A percentile compares a stretch with the other conserved stretches of the same genome.
phyloP scores from a whole-genome alignment of 2,329 filamentous ascomycete genomes.

The Trichoderma breve region DNA sequence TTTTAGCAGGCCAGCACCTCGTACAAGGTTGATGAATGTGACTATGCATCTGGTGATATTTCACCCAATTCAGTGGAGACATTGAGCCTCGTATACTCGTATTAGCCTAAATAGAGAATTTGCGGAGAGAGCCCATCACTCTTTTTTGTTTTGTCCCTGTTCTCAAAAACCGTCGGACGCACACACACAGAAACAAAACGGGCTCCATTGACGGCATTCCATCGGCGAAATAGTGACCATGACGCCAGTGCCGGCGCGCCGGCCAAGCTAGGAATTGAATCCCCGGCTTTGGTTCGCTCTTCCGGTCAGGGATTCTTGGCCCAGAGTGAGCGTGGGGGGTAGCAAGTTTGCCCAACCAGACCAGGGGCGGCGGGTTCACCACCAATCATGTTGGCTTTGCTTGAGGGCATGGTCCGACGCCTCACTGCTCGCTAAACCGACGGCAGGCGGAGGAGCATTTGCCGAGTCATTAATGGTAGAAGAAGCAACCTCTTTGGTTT shows the following conservation, averaged over 20 bases:
- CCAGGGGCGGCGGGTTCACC: not conserved
- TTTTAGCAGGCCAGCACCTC: not conserved
- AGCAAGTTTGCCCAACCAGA: not conserved
- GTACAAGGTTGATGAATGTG: not conserved
- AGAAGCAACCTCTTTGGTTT: not conserved
- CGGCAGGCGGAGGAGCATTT: not conserved
- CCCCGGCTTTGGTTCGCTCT: constrained; percentile 10
- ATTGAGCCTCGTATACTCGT: not conserved
- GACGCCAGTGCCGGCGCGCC: constrained; percentile 12
- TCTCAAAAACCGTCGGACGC: not conserved
- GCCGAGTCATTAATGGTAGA: not conserved
- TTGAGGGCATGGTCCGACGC: not conserved
- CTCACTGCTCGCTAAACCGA: not conserved
- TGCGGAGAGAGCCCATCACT: constrained; percentile 9
- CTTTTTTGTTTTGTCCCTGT: not conserved
- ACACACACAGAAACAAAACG: not conserved
- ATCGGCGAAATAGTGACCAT: constrained; percentile 14
- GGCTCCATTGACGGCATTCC: constrained; percentile 14
- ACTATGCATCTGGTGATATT: constrained; percentile 8
- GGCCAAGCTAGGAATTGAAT: constrained; percentile 5
- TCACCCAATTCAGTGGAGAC: constrained; percentile 14
- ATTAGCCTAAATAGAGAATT: constrained; percentile 11
- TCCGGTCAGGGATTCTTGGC: not conserved
- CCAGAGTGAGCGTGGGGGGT: constrained; percentile 6
- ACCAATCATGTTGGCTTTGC: not conserved